phyloP scores from a whole-genome alignment of 495 filamentous ascomycete genomes.

The Podospora comata region DNA sequence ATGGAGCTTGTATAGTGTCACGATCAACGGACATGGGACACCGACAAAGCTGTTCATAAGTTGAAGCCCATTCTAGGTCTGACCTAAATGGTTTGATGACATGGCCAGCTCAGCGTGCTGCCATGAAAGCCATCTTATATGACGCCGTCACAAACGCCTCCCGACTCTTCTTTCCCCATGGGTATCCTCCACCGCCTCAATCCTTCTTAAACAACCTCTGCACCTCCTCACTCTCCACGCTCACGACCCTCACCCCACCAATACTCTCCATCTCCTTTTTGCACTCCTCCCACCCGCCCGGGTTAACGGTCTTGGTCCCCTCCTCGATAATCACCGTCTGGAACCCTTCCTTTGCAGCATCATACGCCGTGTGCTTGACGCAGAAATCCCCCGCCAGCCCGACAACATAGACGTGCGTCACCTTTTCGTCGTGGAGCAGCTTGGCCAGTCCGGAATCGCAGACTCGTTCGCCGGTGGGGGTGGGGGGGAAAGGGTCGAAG shows the following conservation, averaged over 20 bases:
- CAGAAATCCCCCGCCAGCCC: slow-evolving; percentile 90
- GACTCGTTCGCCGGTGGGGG: slow-evolving; percentile 40
- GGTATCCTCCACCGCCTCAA: neutral
- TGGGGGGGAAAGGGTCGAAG: slow-evolving; percentile 57
- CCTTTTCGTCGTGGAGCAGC: slow-evolving; percentile 51
- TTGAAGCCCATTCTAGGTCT: too few species aligned
- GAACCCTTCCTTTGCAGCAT: slow-evolving; percentile 76
- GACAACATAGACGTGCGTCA: slow-evolving; percentile 77
- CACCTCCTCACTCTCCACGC: slow-evolving; percentile 42
- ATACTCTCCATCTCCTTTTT: slow-evolving; percentile 53
- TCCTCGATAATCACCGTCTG: slow-evolving; percentile 73
- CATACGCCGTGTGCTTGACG: slow-evolving; percentile 74
- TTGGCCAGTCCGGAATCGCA: slow-evolving; percentile 59
- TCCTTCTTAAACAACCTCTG: slow-evolving; percentile 22
- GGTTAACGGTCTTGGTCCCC: slow-evolving; percentile 67
- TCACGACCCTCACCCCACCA: slow-evolving; percentile 44
- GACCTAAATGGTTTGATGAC: too few species aligned
- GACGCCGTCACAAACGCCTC: too few species aligned
- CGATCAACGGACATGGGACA: neutral
- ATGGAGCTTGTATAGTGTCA: neutral
- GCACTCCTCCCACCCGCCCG: slow-evolving; percentile 53
- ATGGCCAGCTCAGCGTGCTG: too few species aligned
- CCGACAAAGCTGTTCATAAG: too few species aligned
- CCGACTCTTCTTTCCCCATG: neutral
- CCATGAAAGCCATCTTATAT: too few species aligned